Base-by-base conservation (phyloP, 345 rosid species). In the Raphanus sativus region DNA sequence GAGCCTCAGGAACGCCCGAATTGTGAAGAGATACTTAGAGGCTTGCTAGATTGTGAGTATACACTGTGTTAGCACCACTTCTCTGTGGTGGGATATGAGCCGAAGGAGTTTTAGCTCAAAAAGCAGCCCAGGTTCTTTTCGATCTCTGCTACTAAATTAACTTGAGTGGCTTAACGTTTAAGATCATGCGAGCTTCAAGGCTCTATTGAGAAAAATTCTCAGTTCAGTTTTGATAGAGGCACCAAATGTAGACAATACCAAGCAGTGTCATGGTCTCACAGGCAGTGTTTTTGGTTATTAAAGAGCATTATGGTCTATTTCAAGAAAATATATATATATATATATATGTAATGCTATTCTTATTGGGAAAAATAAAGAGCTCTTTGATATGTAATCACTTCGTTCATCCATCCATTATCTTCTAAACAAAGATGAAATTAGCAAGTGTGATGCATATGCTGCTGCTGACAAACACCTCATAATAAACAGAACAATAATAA, bases 11-110 rank as follows among this genome's bases (percentile, higher is more conserved):
- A 90, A 56, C 83, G 98, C 67, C 99, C 99, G 11, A 87, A 84
- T 82, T 96, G 97, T 59, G 96, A 86, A 80, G 92, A 91, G 77
- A 86, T 93, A 74, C 89, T 93, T n/a, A 55, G 93, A 64, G 93
- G 97, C 40, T 86, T 96, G 90, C 89, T 88, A 2, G 97, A 93
- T 75, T 96, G 99, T 77, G 97, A 93, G 83, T 86, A 86, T 78
- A 75, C 91, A 9, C 83, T 84, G 68, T 86, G 94, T 86, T 91
- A 88, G 85, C 32, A 63, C 45, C 52, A 11, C 62, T 78, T 71
- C 67, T 30, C 40, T 38, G 34, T 25, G 21, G 21, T 13, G 55
- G 62, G 61, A 61, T 61, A 62, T 55, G 75, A 70, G 65, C 59
- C n/a, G 21, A 64, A 55, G 38, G 40, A 36, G 69, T 52, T 62